Percentiles rank a stretch among this genome's conserved stretches.
phyloP scores from a whole-genome alignment of 345 rosid genomes.

The Luvunga scandens region DNA sequence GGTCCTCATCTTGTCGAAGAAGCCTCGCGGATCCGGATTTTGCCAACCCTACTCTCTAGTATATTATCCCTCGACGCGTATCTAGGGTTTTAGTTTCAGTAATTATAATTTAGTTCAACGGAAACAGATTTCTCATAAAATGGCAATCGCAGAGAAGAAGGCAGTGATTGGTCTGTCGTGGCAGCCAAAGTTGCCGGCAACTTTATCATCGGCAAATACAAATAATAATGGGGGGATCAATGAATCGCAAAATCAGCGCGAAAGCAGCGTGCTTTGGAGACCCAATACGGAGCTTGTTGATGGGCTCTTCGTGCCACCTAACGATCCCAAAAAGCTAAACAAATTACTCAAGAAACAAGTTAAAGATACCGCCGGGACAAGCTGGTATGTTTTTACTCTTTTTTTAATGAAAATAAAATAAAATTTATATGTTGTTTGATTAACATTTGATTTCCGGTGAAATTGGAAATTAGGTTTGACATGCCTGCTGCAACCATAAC shows the following conservation, averaged over 20 bases:
- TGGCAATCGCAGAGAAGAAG: slow-evolving; percentile 47
- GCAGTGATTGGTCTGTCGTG: slow-evolving; percentile 75
- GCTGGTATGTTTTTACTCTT: slow-evolving; percentile 40
- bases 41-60: no score
- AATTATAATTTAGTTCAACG: not conserved
- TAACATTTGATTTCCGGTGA: not conserved
- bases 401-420: not conserved
- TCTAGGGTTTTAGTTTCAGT: not conserved
- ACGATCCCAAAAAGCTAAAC: slow-evolving; percentile 63
- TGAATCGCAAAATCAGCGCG: slow-evolving; percentile 17
- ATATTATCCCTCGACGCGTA: no score
- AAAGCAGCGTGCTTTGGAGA: slow-evolving; percentile 55
- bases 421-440: not conserved
- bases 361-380: slow-evolving; percentile 69
- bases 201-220: slow-evolving; percentile 21
- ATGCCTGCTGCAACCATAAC: slow-evolving; percentile 91
- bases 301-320: slow-evolving; percentile 80
- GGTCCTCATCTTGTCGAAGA: no score
- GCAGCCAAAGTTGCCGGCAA: slow-evolving; percentile 67
- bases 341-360: slow-evolving; percentile 60
- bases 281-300: slow-evolving; percentile 62
- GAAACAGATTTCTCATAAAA: not conserved
- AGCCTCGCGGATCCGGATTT: no score
- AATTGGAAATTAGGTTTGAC: slow-evolving; percentile 59
- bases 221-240: not conserved